Base-by-base conservation (phyloP, 2,329 filamentous ascomycete species). In the Tolypocladium endophyticum region DNA sequence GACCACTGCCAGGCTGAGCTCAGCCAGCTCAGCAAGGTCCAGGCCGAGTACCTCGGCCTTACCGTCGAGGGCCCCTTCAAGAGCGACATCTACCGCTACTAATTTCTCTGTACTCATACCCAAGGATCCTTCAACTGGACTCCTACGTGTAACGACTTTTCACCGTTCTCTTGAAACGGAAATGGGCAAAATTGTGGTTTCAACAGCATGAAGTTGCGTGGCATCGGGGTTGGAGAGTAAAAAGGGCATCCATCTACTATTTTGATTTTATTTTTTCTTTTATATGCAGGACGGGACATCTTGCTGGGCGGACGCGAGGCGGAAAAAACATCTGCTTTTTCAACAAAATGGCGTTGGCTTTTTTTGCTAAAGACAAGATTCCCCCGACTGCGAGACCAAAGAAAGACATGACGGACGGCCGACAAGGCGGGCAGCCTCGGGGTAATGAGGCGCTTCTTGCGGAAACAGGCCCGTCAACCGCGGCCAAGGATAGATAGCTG, bases 41-140 rank as follows among this genome's bases (percentile, higher is more conserved):
- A 99, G 85, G 88, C 91, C 68, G 94, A 97, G 73, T 99, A 99
- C 83, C 89, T 97, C 74, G 86, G 91, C 70, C 83, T 99, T 68
- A 83, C 87, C 62, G 73, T 85, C 65, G 88, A 92, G 81, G 94
- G 94, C 75, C 94, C 94, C 70, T 99, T 85, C 89, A 99, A 99
- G 91, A 83, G 82, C 78, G 93, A 97, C 69, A 90, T 92, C 70
- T 77, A 77, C 75, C 75, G 75, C 71, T 77, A 77, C 74, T 77
- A 77, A 77, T 69, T 65, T 64, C 54, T 60, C 59, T 69, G 64
- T 72, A 70, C 69, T 70, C 65, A 67, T 71, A 67, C 68, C 70
- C 67, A 68, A 67, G 71, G 69, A 63, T 71, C 72, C 72, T 73
- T 74, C 72, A 74, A 74, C 73, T 68, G 73, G 72, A 69, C 57